A percentile compares a stretch with the other conserved stretches of the same genome.
Evolutionary conservation across 306 rosid genomes (phyloP).

Genomic region (Ceratonia siliqua): DNA sequence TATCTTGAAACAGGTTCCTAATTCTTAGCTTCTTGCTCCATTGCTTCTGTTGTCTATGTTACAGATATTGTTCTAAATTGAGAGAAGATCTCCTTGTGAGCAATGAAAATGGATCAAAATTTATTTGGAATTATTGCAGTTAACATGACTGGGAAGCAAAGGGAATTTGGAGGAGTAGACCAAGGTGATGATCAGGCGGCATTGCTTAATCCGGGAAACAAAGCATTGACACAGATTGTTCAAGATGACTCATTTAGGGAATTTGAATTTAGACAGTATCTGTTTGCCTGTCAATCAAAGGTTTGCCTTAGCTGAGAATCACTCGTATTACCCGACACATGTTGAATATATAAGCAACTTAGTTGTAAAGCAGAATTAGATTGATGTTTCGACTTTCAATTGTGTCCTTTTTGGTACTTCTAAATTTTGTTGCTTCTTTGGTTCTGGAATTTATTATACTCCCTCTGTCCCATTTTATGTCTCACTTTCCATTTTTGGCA

Average conservation of each 20-base stretch:
- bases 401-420: slow-evolving; percentile 30
- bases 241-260: slow-evolving; percentile 97
- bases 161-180: slow-evolving; percentile 88
- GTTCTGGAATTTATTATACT: slow-evolving; percentile 15
- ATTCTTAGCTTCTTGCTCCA: slow-evolving; percentile 32
- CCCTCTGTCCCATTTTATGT: neutral
- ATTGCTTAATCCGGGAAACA: slow-evolving; percentile 75
- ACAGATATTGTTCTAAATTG: slow-evolving; percentile 11
- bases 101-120: slow-evolving; percentile 33
- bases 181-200: slow-evolving; percentile 93
- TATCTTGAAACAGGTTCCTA: slow-evolving; percentile 89
- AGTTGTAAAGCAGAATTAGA: slow-evolving; percentile 21
- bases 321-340: slow-evolving; percentile 6
- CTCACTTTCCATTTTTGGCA: neutral
- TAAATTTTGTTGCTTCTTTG: slow-evolving; percentile 23
- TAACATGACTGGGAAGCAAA: slow-evolving; percentile 67
- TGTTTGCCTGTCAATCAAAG: slow-evolving; percentile 92
- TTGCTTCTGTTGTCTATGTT: slow-evolving; percentile 32
- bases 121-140: slow-evolving; percentile 51
- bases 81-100: slow-evolving; percentile 25
- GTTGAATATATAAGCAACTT: slow-evolving; percentile 24
- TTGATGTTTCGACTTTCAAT: slow-evolving; percentile 4
- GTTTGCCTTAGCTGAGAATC: slow-evolving; percentile 48
- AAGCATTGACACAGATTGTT: slow-evolving; percentile 82
- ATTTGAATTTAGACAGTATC: slow-evolving; percentile 96